phyloP scores from a whole-genome alignment of 768 basidiomycete genomes.

The Lactarius pseudohatsudake region DNA sequence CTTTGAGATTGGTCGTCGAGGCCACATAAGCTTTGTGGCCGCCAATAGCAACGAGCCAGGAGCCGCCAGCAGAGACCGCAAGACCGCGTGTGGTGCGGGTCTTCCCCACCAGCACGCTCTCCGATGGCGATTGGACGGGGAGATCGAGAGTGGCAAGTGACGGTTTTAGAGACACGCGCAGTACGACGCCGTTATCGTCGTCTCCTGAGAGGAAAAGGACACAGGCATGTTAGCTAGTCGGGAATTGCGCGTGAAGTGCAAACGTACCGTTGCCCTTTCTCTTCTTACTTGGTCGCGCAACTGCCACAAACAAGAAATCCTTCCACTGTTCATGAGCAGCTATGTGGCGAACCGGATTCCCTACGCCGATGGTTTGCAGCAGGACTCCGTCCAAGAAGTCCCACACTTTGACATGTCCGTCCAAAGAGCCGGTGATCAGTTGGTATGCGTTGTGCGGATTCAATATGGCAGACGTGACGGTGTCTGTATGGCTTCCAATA shows the following conservation, averaged over 20 bases:
- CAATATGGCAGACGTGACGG: slow-evolving; percentile 72
- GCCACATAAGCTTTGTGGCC: slow-evolving; percentile 80
- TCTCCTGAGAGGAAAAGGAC: slow-evolving; percentile 2
- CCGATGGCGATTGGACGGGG: slow-evolving; percentile 46
- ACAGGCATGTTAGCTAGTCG: neutral
- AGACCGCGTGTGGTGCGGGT: slow-evolving; percentile 62
- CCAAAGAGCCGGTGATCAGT: slow-evolving; percentile 78
- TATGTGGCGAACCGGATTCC: slow-evolving; percentile 67
- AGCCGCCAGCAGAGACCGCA: slow-evolving; percentile 71
- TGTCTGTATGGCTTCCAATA: slow-evolving; percentile 44
- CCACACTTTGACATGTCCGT: slow-evolving; percentile 89
- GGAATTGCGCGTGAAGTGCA: neutral
- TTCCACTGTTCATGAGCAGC: slow-evolving; percentile 69
- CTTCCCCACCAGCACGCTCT: slow-evolving; percentile 63
- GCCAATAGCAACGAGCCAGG: slow-evolving; percentile 72
- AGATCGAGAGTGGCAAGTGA: slow-evolving; percentile 43
- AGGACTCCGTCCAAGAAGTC: slow-evolving; percentile 86
- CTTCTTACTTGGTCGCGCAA: slow-evolving; percentile 51
- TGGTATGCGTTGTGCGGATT: slow-evolving; percentile 89
- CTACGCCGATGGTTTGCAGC: slow-evolving; percentile 69
- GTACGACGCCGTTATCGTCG: slow-evolving; percentile 50
- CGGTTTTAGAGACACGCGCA: slow-evolving; percentile 62
- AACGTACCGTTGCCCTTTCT: slow-evolving; percentile 36
- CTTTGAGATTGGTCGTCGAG: slow-evolving; percentile 50
- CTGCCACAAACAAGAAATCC: slow-evolving; percentile 69